Evolutionary conservation across 768 basidiomycete species (phyloP).

Genomic region (Rhizopogon rudus): DNA sequence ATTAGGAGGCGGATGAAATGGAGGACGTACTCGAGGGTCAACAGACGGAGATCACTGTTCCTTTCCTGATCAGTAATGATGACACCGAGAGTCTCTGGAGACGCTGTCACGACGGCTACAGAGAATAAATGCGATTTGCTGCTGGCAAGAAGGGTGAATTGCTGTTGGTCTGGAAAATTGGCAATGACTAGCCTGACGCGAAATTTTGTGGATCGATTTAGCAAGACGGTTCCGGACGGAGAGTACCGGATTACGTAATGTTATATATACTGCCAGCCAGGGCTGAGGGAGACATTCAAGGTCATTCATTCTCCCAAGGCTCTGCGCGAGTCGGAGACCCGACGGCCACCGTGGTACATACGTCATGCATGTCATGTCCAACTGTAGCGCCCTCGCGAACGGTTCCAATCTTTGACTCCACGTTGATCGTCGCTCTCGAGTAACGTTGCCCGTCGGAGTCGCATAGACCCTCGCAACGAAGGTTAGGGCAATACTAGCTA

Average conservation of each 20-base stretch:
- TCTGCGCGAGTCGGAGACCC: too few relatives aligned
- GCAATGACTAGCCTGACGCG: neutral
- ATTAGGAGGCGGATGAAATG: slow-evolving; percentile 8
- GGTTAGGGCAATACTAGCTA: too few relatives aligned
- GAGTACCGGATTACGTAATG: slow-evolving; percentile 7
- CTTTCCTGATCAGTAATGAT: slow-evolving; percentile 75
- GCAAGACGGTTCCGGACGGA: neutral
- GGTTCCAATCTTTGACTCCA: too few relatives aligned
- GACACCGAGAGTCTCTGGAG: slow-evolving; percentile 36
- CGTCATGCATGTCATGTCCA: too few relatives aligned
- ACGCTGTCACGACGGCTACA: slow-evolving; percentile 29
- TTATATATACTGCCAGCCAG: neutral
- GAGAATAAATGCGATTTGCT: slow-evolving; percentile 6
- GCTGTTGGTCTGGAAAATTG: slow-evolving; percentile 20
- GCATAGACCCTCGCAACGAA: too few relatives aligned
- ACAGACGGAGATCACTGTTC: slow-evolving; percentile 76
- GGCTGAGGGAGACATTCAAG: too few relatives aligned
- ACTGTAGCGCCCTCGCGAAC: too few relatives aligned
- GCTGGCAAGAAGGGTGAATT: slow-evolving; percentile 4
- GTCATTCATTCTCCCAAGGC: too few relatives aligned
- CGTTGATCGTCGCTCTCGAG: too few relatives aligned
- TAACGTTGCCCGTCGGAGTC: too few relatives aligned
- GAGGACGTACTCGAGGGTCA: slow-evolving; percentile 67
- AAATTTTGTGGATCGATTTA: slow-evolving; percentile 13
- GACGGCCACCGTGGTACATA: too few relatives aligned